Evolutionary conservation across 306 rosid genomes (phyloP).

Genomic region (Quercus rubra): DNA sequence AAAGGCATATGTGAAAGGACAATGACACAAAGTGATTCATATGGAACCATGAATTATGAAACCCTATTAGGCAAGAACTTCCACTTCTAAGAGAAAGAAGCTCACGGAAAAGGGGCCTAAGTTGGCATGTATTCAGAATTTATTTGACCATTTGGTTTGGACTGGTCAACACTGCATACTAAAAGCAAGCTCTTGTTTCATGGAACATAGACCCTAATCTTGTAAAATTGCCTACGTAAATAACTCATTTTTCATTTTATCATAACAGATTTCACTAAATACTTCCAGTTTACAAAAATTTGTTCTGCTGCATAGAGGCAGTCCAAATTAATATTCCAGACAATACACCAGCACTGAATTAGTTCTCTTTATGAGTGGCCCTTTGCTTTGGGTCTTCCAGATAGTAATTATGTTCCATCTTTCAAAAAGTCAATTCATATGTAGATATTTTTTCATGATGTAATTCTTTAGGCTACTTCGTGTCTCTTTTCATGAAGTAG

Average conservation of each 20-base stretch:
- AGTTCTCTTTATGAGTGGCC: neutral
- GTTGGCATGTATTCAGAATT: neutral
- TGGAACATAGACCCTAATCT: too few species aligned
- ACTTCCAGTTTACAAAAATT: too few species aligned
- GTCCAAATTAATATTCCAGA: neutral
- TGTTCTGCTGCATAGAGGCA: neutral
- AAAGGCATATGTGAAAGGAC: too few species aligned
- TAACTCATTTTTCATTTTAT: too few species aligned
- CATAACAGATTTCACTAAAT: too few species aligned
- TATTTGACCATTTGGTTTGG: neutral
- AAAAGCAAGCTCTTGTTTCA: neutral
- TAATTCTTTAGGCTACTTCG: too few species aligned
- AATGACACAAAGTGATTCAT: neutral
- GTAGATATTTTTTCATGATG: too few species aligned
- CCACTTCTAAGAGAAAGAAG: neutral
- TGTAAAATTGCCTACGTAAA: too few species aligned
- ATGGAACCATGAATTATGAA: neutral
- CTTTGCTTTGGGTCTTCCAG: too few species aligned
- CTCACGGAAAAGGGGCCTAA: neutral
- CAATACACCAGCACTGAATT: neutral
- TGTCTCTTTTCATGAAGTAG: too few species aligned
- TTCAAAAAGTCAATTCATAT: too few species aligned
- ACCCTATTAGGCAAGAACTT: neutral
- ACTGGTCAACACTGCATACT: neutral
- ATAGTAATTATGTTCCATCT: too few species aligned